Base-by-base conservation (phyloP, 1,284 basidiomycete genomes). In the Serendipita sp. region DNA sequence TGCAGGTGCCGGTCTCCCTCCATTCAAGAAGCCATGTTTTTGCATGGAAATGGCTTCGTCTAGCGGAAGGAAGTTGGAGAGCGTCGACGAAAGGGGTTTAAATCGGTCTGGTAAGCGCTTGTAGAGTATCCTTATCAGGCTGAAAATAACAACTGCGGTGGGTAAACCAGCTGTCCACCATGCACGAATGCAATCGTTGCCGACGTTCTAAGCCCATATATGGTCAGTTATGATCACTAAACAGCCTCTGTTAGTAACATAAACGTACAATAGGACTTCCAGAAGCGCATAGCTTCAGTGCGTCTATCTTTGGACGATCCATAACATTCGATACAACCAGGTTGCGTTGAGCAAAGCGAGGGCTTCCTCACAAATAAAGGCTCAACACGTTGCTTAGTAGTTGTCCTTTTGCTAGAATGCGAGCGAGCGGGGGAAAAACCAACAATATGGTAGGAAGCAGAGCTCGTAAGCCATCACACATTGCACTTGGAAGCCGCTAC, bases 141-240 rank as follows among this genome's bases (percentile, higher is more conserved):
- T 53, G 49, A 53, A 53, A 12, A 30, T 10, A 12, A 53, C 49
- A 12, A 53, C 49, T 12, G 49, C 15, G 15, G 49, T 26, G 29
- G 49, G 49, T 12, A 53, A 12, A 13, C 15, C 12, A 26, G 12
- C 49, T 13, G 49, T 53, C 49, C 49, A 53, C 49, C 49, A 53
- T n/a, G 49, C 49, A n/a, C 49, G 49, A 53, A 53, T 29, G 26
- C 49, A 53, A 30, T 53, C 29, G 49, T 53, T 53, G 13, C 49
- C 49, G 29, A 53, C 12, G 30, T 53, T 26, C 49, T 53, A 26
- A 17, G 17, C 22, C 22, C 22, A 22, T 22, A 22, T 22, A 22
- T 22, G 42, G 17, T 17, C 42, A 44, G 12, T 44, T 12, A 44
- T 17, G 12, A 44, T 17, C 17, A 44, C 42, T 12, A 44, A 44